A percentile compares a stretch with the other conserved stretches of the same genome.
Conservation (phyloP, 176 grass and related monocot genomes). For the Eragrostis nindensis region DNA sequence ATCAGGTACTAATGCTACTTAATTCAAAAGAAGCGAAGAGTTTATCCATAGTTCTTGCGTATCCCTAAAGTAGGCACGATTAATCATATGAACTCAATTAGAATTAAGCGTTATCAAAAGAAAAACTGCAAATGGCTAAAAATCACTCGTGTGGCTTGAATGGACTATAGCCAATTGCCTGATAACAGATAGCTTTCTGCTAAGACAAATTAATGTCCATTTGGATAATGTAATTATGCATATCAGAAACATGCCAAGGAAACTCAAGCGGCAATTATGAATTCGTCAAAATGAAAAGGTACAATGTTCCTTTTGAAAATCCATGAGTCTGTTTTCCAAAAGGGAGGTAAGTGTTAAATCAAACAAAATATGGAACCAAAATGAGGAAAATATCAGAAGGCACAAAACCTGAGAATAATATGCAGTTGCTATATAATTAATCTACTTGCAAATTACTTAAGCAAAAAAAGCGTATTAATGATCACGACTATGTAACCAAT, state of each 20-base stretch:
- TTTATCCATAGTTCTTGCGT: background rate
- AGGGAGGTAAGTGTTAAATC: background rate
- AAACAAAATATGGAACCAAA: background rate
- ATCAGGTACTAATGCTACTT: background rate
- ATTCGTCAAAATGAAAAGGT: background rate
- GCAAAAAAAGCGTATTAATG: background rate
- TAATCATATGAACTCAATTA: background rate
- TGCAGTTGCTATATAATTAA: background rate
- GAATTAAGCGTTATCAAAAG: background rate
- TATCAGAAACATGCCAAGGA: background rate
- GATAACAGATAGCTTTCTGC: background rate
- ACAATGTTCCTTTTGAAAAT: background rate
- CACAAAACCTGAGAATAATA: background rate
- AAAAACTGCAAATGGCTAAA: background rate
- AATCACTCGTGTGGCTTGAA: background rate
- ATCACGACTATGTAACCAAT: background rate
- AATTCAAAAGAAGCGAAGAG: constrained; percentile 1
- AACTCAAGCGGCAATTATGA: background rate
- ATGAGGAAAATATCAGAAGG: background rate
- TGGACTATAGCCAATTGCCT: background rate
- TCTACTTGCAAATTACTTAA: background rate
- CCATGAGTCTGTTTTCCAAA: background rate
- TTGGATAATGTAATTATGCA: background rate
- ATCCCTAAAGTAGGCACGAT: background rate
- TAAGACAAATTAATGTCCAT: background rate